Conservation (phyloP, 306 rosid species). For the Ochetophila trinervis region DNA sequence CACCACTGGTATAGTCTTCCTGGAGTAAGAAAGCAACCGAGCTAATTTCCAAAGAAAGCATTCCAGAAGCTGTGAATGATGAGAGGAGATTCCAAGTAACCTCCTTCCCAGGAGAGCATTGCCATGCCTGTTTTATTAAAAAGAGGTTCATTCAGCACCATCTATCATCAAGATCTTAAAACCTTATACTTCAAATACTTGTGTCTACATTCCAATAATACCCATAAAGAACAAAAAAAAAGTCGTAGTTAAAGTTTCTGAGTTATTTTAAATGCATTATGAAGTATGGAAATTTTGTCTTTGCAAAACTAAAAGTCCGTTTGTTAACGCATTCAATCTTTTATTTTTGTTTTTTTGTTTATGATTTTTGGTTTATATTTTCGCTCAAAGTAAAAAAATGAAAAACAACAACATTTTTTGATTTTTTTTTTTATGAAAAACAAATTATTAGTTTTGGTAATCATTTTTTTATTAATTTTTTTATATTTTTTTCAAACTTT, state of each 20-base stretch:
- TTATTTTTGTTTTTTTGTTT: no score
- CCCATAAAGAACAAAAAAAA: not conserved
- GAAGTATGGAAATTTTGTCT: no score
- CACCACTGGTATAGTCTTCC: slow-evolving; percentile 49
- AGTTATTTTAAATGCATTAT: no score
- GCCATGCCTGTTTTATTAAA: slow-evolving; percentile 45
- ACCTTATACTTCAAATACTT: not conserved
- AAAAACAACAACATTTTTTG: no score
- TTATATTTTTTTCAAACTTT: no score
- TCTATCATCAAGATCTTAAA: not conserved
- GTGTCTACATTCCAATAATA: not conserved
- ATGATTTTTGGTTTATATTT: no score
- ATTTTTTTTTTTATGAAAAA: no score
- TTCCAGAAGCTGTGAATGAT: slow-evolving; percentile 54
- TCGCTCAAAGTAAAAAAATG: no score
- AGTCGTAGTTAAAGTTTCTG: not conserved
- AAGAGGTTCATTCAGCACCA: not conserved
- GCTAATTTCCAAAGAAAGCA: slow-evolving; percentile 70
- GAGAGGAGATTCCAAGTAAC: slow-evolving; percentile 60
- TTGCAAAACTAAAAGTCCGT: no score
- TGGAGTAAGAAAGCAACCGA: slow-evolving; percentile 64
- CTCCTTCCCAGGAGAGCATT: slow-evolving; percentile 63
- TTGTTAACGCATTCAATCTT: no score
- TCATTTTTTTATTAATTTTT: no score
- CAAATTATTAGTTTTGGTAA: no score